Conservation (phyloP, 2,329 filamentous ascomycete species). For the Apiospora malaysiana region DNA sequence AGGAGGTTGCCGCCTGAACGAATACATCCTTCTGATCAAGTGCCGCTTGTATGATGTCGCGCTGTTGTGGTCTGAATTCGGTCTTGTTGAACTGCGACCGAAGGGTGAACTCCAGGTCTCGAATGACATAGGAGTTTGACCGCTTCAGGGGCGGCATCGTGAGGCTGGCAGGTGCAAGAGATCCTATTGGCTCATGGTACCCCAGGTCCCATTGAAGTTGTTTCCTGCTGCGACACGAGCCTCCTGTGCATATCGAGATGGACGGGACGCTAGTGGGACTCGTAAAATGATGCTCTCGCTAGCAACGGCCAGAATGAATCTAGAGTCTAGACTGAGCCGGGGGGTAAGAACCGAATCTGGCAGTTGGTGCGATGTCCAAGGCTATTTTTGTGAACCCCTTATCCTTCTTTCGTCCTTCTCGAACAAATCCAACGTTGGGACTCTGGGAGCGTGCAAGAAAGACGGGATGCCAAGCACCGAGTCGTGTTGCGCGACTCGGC, state of each 20-base stretch:
- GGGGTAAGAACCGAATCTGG: constrained; percentile 12
- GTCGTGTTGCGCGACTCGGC: constrained; percentile 11
- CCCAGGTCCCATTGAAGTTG: constrained; percentile 19
- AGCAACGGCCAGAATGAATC: constrained; percentile 5
- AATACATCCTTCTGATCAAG: constrained; percentile 89
- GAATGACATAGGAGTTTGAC: constrained; percentile 39
- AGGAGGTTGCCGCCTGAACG: constrained; percentile 87
- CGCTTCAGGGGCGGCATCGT: constrained; percentile 39
- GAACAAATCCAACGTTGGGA: not conserved
- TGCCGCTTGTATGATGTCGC: constrained; percentile 84
- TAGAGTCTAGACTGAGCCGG: constrained; percentile 1
- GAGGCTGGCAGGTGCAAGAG: not conserved
- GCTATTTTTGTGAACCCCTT: constrained; percentile 17
- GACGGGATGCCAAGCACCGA: constrained; percentile 13
- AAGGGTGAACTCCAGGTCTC: constrained; percentile 69
- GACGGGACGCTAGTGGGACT: constrained; percentile 2
- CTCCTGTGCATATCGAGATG: constrained; percentile 14
- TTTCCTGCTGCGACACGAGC: constrained; percentile 8
- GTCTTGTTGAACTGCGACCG: constrained; percentile 69
- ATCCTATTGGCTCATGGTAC: constrained; percentile 19
- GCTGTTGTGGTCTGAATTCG: constrained; percentile 73
- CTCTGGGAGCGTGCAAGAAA: not conserved
- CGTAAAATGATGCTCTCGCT: constrained; percentile 6
- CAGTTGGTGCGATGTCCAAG: constrained; percentile 1
- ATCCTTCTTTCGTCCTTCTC: constrained; percentile 3